Base-by-base conservation (phyloP, 2,329 filamentous ascomycete species). In the Pseudogymnoascus sp. region DNA sequence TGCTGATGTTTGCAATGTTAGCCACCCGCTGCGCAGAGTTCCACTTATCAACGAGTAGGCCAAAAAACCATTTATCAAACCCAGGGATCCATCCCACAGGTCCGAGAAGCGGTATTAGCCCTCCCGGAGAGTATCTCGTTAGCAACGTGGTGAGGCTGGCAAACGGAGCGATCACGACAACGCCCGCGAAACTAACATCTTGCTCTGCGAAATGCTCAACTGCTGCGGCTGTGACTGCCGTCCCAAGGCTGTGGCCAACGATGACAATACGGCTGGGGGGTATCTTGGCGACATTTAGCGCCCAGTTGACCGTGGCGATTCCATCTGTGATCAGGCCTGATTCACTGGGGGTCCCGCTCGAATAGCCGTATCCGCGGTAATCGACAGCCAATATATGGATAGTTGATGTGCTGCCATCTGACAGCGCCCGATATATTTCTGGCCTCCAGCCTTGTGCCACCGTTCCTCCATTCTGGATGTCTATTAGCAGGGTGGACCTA, bases 381-480 rank as follows among this genome's bases (percentile, higher is more conserved):
- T 96, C 92, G 70, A 96, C 86, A 40, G 91, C 85, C n/a, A 97
- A 79, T 50, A 96, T 83, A 72, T 97, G 93, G 62, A 92, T 84
- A 63, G 83, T 79, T 0, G 80, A 86, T 0, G 82, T 83, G 1
- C 88, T 89, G 2, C 87, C 85, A 61, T 88, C 84, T 3, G 91
- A 85, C 44, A 96, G 79, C 50, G 87, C 82, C 69, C 92, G 90
- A 73, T 96, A 96, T 63, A 86, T 89, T 33, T 86, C 81, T 1
- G 91, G 88, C 15, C 93, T 86, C 72, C 87, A 83, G 65, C 85
- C 86, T 73, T 96, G 90, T 17, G 88, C 91, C 31, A 97, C 75
- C 70, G 96, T 90, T 4, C 91, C 93, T 35, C 91, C 92, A 74
- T 97, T 97, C 80, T 90, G 63, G 21, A 61, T 31, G 50, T 64